phyloP scores from a whole-genome alignment of 2,329 filamentous ascomycete genomes.

The Colletotrichum melonis region DNA sequence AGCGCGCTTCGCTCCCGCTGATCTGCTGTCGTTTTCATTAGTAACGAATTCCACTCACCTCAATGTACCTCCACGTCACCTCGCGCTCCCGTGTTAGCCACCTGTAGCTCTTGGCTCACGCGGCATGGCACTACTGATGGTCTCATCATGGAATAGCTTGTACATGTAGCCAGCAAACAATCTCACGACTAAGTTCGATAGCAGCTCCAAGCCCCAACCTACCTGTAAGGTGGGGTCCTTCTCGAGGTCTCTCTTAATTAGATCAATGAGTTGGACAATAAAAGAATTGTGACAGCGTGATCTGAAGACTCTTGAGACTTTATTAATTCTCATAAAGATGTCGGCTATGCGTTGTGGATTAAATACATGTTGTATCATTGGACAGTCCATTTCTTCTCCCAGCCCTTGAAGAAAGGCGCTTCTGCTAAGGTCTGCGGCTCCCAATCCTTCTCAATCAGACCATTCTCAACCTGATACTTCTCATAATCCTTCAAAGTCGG shows the following conservation, averaged over 20 bases:
- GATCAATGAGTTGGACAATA: neutral
- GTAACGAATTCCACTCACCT: neutral
- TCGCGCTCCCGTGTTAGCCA: neutral
- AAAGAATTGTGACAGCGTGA: neutral
- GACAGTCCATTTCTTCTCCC: slow-evolving; percentile 76
- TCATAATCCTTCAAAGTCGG: slow-evolving; percentile 73
- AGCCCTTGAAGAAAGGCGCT: slow-evolving; percentile 80
- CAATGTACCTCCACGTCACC: neutral
- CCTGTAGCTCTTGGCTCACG: no score
- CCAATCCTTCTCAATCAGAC: slow-evolving; percentile 72
- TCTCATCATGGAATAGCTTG: no score
- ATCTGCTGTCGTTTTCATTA: neutral
- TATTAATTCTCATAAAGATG: neutral
- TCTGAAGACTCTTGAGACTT: neutral
- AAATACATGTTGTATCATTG: neutral
- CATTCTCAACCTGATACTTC: slow-evolving; percentile 72
- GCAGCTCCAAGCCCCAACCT: no score
- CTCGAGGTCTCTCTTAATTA: neutral
- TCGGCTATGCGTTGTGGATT: no score
- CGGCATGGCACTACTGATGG: neutral
- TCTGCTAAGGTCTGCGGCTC: slow-evolving; percentile 77
- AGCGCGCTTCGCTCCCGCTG: neutral
- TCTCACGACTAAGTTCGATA: no score
- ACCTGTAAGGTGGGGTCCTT: neutral
- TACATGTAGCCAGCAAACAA: no score